Evolutionary conservation across 225 moss, liverwort and hornwort species (phyloP).

Genomic region (Sphagnum tenellum): DNA sequence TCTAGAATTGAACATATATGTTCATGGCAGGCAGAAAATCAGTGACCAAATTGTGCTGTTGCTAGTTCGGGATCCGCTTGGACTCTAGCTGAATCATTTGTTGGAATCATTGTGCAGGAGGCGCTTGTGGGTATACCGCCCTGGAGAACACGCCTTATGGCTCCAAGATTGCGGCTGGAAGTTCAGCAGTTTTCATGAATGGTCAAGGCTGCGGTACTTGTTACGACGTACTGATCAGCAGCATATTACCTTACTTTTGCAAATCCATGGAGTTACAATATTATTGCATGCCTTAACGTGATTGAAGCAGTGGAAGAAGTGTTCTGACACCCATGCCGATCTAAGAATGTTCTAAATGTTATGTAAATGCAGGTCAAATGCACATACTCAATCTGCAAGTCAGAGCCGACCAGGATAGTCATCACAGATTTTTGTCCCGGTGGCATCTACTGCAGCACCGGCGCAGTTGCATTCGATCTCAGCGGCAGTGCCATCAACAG

Average conservation of each 20-base stretch:
- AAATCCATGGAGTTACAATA: too few species aligned
- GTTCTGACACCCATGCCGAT: too few species aligned
- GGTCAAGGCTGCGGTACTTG: background rate
- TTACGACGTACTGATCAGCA: background rate
- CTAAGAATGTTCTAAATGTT: background rate
- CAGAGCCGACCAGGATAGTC: background rate
- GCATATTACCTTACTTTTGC: too few species aligned
- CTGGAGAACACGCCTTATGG: background rate
- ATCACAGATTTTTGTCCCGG: conserved; percentile 5
- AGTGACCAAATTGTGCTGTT: background rate
- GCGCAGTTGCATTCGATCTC: conserved; percentile 2
- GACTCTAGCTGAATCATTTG: background rate
- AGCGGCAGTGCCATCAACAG: conserved; percentile 1
- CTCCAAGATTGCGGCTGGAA: background rate
- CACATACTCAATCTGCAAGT: background rate
- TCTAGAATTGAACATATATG: background rate
- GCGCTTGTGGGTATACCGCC: background rate
- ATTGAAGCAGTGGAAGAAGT: too few species aligned
- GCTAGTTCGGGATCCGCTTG: too few species aligned
- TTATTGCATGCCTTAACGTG: too few species aligned
- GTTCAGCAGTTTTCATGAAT: background rate
- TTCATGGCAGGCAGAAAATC: background rate
- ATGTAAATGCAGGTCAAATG: background rate
- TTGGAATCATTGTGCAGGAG: background rate
- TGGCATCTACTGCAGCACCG: background rate